Evolutionary conservation across 208 protist species (phyloP), one percentile per base, ranked within the genome.

Genomic region (Trypanosoma rangeli): DNA sequence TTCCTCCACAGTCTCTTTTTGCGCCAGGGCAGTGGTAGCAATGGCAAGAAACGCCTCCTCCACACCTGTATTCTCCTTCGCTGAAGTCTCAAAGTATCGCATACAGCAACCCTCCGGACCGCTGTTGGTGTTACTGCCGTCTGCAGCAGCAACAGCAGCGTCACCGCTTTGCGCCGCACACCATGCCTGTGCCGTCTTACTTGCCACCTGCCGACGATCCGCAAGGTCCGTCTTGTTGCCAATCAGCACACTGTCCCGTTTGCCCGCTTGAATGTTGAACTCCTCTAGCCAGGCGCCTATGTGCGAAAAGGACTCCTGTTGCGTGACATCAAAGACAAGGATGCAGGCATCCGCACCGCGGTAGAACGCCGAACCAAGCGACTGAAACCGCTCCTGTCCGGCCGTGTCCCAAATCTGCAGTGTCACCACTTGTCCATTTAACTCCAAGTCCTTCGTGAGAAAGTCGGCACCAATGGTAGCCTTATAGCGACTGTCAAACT

Each of bases 401-500:
- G 87, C 92, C 0, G 91, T 97, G 69, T 97, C 90, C 93, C 95
- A 97, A 37, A 98, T 96, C 70, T 99, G 98, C 69, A 99, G 91
- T 2, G 98, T 98, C 16, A 99, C 97, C 12, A 97, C 61, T 52
- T 95, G 76, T 24, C 98, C 98, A 62, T 99, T 97, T 33, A 99
- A 87, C 68, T 93, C 92, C 20, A 99, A 76, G 55, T 99, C 98
- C 74, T 98, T 99, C 0, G 98, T 98, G 33, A 99, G 89, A 79
- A 99, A 99, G 79, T 99, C 99, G 20, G 98, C 99, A 26, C 99
- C 98, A 78, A 99, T 99, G 52, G 99, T 99, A 20, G 98, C 98
- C 87, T 99, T 99, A 83, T 99, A 99, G 71, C 98, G 94, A 69
- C 82, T 97, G 69, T 95, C 88, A 70, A 97, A 98, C 62, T 87